A percentile compares a stretch with the other conserved stretches of the same genome.
These are phyloP conservation scores for Xylariaceae sp. DNA, from an alignment of 2,329 filamentous ascomycete genomes.

Conservation along the genomic window DNA sequence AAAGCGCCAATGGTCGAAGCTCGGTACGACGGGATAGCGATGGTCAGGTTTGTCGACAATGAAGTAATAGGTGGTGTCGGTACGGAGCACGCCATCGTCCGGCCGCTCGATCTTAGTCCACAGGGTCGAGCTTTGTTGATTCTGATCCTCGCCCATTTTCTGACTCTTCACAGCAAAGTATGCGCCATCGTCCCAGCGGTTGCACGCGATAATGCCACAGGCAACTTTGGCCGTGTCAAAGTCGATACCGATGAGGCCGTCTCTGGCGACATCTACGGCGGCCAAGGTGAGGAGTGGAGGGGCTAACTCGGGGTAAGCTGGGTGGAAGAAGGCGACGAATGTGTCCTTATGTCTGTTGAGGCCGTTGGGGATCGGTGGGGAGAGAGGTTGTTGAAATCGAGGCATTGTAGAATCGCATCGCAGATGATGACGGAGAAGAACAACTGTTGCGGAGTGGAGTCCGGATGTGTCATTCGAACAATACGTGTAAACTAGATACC, in stretches of 20 bases:
- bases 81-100: background rate
- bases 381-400: too few species aligned
- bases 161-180: slow-evolving; percentile 1
- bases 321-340: slow-evolving; percentile 16
- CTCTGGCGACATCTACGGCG: background rate
- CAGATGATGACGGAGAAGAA: too few species aligned
- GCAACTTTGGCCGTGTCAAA: slow-evolving; percentile 6
- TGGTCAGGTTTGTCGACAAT: background rate
- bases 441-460: too few species aligned
- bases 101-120: background rate
- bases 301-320: slow-evolving; percentile 1
- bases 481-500: too few species aligned
- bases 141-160: too few species aligned
- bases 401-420: too few species aligned
- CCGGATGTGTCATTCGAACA: too few species aligned
- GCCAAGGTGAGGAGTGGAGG: slow-evolving; percentile 10
- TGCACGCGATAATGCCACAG: slow-evolving; percentile 15
- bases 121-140: too few species aligned
- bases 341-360: too few species aligned
- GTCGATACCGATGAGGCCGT: background rate
- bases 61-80: slow-evolving; percentile 8
- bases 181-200: background rate
- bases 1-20: slow-evolving; percentile 22
- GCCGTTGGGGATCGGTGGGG: too few species aligned
- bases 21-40: slow-evolving; percentile 12